Conservation (phyloP, 75 land plant genomes). For the Selaginella moellendorffii region DNA sequence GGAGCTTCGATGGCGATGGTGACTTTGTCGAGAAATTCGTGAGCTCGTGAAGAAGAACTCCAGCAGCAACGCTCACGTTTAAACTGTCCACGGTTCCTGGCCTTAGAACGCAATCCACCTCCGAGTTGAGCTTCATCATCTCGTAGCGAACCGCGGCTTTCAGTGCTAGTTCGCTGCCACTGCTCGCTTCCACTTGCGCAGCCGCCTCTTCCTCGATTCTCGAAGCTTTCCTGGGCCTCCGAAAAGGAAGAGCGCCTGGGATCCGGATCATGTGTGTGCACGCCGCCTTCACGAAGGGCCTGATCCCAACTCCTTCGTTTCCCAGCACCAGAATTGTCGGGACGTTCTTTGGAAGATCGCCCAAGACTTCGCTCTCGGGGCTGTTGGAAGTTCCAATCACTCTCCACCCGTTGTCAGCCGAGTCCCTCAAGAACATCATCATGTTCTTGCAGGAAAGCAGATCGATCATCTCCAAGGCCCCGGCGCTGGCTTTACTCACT, state of each 20-base stretch:
- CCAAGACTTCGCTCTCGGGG: slow-evolving; percentile 31
- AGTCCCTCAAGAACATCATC: slow-evolving; percentile 72
- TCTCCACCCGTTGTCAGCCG: slow-evolving; percentile 83
- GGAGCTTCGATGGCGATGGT: too few relatives aligned
- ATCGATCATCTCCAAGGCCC: slow-evolving; percentile 79
- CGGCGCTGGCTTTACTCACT: slow-evolving; percentile 99
- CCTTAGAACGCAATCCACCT: background rate
- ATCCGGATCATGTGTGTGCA: slow-evolving; percentile 68
- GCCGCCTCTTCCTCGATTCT: too few relatives aligned
- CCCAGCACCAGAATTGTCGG: slow-evolving; percentile 89
- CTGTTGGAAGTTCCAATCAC: slow-evolving; percentile 71
- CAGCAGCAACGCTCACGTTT: slow-evolving; percentile 99
- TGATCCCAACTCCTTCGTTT: slow-evolving; percentile 86
- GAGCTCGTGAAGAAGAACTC: slow-evolving; percentile 76
- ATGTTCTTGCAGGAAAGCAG: slow-evolving; percentile 77
- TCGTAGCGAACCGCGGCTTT: background rate
- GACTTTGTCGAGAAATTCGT: too few relatives aligned
- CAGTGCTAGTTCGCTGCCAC: too few relatives aligned
- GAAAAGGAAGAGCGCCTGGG: slow-evolving; percentile 20
- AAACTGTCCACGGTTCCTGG: slow-evolving; percentile 67
- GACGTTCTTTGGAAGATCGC: slow-evolving; percentile 38
- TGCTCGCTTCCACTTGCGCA: too few relatives aligned
- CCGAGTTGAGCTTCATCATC: background rate
- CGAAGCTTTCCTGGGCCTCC: background rate
- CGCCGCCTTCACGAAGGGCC: slow-evolving; percentile 68